phyloP scores from a whole-genome alignment of 345 rosid species.

The Acer yangbiense region DNA sequence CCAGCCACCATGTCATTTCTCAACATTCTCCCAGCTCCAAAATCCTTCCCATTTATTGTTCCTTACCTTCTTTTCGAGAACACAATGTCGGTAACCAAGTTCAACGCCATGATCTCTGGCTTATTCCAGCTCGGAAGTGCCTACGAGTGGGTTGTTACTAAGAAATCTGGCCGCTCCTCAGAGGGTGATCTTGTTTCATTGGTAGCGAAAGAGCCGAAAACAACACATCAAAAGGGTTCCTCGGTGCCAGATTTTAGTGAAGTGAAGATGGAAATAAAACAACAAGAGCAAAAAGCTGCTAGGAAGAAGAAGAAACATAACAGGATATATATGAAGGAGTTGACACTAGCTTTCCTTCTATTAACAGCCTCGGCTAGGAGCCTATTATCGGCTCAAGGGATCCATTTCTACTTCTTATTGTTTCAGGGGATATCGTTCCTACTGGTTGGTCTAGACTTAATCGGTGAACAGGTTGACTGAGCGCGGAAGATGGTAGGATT shows the following conservation, averaged over 20 bases:
- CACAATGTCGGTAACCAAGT: slow-evolving; percentile 97
- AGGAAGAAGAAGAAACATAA: slow-evolving; percentile 73
- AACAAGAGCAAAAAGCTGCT: slow-evolving; percentile 38
- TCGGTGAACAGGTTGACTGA: slow-evolving; percentile 91
- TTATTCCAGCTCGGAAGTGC: slow-evolving; percentile 96
- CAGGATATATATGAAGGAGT: slow-evolving; percentile 81
- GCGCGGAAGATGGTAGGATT: slow-evolving; percentile 21
- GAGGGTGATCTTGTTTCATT: slow-evolving; percentile 83
- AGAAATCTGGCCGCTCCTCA: slow-evolving; percentile 92
- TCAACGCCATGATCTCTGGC: slow-evolving; percentile 95
- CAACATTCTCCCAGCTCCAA: slow-evolving; percentile 91
- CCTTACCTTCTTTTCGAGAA: slow-evolving; percentile 97
- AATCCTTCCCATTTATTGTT: slow-evolving; percentile 90
- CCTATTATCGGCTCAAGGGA: slow-evolving; percentile 89
- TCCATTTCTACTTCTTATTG: slow-evolving; percentile 96
- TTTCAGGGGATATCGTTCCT: slow-evolving; percentile 95
- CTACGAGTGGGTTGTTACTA: slow-evolving; percentile 94
- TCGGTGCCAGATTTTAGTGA: slow-evolving; percentile 64
- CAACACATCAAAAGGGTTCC: slow-evolving; percentile 42
- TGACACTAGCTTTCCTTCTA: slow-evolving; percentile 81
- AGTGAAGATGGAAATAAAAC: slow-evolving; percentile 47
- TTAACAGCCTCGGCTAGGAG: slow-evolving; percentile 87
- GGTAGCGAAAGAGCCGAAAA: slow-evolving; percentile 51
- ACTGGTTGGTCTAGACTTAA: slow-evolving; percentile 90
- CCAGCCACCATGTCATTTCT: slow-evolving; percentile 97